A percentile compares a stretch with the other conserved stretches of the same genome.
These are phyloP conservation scores for Ogataea parapolymorpha DNA, from an alignment of 805 yeast genomes.

Conservation along the genomic window DNA sequence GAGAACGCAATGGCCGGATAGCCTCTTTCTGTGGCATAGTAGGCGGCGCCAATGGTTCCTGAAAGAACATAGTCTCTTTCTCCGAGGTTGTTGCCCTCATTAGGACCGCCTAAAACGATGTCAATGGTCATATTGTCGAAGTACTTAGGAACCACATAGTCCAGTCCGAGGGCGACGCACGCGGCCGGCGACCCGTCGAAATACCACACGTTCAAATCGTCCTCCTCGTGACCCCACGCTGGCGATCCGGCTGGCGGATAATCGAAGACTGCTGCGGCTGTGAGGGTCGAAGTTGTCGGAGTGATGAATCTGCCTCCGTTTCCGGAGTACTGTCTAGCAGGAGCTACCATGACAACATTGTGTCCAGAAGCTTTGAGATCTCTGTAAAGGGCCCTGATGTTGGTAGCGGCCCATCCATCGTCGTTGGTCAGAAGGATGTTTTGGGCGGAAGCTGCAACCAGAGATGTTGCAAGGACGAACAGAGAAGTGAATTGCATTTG, in stretches of 20 bases:
- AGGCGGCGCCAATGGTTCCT: slow-evolving; percentile 53
- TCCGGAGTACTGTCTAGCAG: slow-evolving; percentile 50
- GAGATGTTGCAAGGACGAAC: slow-evolving; percentile 8
- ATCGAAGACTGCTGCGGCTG: slow-evolving; percentile 44
- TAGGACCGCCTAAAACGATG: slow-evolving; percentile 50
- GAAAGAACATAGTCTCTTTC: slow-evolving; percentile 41
- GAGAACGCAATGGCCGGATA: slow-evolving; percentile 49
- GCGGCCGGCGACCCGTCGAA: slow-evolving; percentile 56
- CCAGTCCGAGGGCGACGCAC: slow-evolving; percentile 46
- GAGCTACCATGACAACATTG: slow-evolving; percentile 48
- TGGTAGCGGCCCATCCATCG: slow-evolving; percentile 55
- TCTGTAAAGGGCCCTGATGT: slow-evolving; percentile 53
- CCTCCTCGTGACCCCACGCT: slow-evolving; percentile 51
- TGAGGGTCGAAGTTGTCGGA: slow-evolving; percentile 38
- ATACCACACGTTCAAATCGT: slow-evolving; percentile 46
- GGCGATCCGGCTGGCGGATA: slow-evolving; percentile 48
- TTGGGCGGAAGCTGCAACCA: slow-evolving; percentile 28
- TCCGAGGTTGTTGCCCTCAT: slow-evolving; percentile 49
- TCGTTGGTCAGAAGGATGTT: slow-evolving; percentile 52
- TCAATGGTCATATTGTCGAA: slow-evolving; percentile 44
- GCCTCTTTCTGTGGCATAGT: slow-evolving; percentile 46
- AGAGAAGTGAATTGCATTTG: slow-evolving; percentile 12
- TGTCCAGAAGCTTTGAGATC: slow-evolving; percentile 47
- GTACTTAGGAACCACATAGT: slow-evolving; percentile 44
- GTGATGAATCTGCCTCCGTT: slow-evolving; percentile 52